Conservation (phyloP, 2,329 filamentous ascomycete genomes). For the Cytospora paraplurivora region DNA sequence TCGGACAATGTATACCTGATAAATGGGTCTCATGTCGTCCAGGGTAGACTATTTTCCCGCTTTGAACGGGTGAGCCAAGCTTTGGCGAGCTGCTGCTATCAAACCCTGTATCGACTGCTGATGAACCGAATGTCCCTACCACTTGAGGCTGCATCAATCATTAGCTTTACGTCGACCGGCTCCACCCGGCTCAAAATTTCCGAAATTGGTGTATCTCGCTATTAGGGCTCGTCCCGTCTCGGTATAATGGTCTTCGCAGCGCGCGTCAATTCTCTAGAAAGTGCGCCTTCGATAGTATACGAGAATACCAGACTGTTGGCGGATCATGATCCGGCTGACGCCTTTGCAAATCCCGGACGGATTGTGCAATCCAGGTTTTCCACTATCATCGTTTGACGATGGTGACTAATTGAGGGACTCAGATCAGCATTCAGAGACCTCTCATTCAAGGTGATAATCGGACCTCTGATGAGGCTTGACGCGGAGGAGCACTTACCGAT, state of each 20-base stretch:
- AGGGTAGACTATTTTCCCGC: conserved; percentile 7
- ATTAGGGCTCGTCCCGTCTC: conserved; percentile 24
- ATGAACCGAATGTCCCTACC: conserved; percentile 5
- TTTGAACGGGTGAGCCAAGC: conserved; percentile 9
- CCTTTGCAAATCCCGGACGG: conserved; percentile 25
- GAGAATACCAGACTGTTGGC: conserved; percentile 15
- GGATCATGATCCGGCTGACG: conserved; percentile 34
- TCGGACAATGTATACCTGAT: conserved; percentile 16
- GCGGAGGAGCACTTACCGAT: conserved; percentile 67
- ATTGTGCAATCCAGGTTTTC: background rate
- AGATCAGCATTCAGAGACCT: conserved; percentile 32
- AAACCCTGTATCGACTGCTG: conserved; percentile 9
- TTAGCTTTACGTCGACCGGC: conserved; percentile 16
- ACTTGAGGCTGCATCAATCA: conserved; percentile 5
- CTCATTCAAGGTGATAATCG: conserved; percentile 7
- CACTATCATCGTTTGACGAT: conserved; percentile 67
- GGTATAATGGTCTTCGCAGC: conserved; percentile 20
- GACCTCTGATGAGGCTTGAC: conserved; percentile 9
- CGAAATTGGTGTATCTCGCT: conserved; percentile 22
- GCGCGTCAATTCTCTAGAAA: background rate
- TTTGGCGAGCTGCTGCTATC: conserved; percentile 12
- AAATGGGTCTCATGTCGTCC: conserved; percentile 17
- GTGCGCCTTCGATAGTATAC: conserved; percentile 5
- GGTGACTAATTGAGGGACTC: conserved; percentile 49
- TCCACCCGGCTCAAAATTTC: conserved; percentile 18